phyloP scores from a whole-genome alignment of 305 asterid genomes.

The Vinca major region DNA sequence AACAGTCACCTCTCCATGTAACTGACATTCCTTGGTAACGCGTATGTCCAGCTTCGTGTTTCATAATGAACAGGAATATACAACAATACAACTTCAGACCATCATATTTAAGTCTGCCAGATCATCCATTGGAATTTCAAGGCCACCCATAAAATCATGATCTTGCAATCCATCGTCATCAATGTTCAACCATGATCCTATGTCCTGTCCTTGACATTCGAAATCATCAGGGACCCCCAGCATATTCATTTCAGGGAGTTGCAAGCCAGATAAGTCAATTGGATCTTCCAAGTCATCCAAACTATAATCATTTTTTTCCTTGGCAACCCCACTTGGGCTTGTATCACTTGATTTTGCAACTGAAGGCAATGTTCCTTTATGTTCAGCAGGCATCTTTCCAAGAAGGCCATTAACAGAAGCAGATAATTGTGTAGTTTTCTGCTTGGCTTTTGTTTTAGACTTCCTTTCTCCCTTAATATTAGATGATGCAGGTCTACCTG shows the following conservation, averaged over 20 bases:
- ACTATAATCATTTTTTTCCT: conserved; percentile 33
- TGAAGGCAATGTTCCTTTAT: conserved; percentile 44
- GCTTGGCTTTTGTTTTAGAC: conserved; percentile 75
- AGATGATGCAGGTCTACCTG: conserved; percentile 44
- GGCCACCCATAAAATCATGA: conserved; percentile 79
- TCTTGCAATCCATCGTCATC: conserved; percentile 82
- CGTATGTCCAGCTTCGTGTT: conserved; percentile 27
- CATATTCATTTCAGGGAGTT: conserved; percentile 79
- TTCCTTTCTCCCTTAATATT: conserved; percentile 78
- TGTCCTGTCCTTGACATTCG: conserved; percentile 73
- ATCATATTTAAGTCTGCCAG: conserved; percentile 76
- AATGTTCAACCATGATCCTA: conserved; percentile 86
- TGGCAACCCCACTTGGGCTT: conserved; percentile 30
- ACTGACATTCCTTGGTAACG: conserved; percentile 31
- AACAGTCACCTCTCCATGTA: conserved; percentile 36
- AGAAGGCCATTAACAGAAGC: conserved; percentile 59
- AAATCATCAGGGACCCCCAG: conserved; percentile 57
- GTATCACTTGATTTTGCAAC: conserved; percentile 42
- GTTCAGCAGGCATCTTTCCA: conserved; percentile 55
- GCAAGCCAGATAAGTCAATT: conserved; percentile 72
- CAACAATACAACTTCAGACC: conserved; percentile 55
- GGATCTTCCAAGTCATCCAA: conserved; percentile 76
- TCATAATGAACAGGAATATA: conserved; percentile 49
- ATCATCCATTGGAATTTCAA: conserved; percentile 92
- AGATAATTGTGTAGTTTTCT: conserved; percentile 70